A percentile compares a stretch with the other conserved stretches of the same genome.
These are phyloP conservation scores for Biscogniauxia sp. DNA, from an alignment of 2,329 filamentous ascomycete species.

Conservation along the genomic window DNA sequence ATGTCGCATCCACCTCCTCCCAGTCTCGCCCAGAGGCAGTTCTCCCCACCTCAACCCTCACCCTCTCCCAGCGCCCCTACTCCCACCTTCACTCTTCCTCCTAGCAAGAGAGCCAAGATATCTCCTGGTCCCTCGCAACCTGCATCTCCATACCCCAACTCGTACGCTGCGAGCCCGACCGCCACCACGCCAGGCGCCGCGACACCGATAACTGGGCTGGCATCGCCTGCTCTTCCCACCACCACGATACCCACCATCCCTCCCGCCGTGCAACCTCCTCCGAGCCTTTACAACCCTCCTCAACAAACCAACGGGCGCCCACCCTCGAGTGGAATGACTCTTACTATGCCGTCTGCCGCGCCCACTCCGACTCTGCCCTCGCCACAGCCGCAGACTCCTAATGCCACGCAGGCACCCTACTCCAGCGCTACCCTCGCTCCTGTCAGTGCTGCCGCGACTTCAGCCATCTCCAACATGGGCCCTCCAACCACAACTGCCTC, in stretches of 20 bases:
- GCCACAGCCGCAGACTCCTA: slow-evolving; percentile 22
- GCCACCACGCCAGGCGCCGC: slow-evolving; percentile 32
- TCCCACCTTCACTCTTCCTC: slow-evolving; percentile 57
- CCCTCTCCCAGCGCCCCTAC: slow-evolving; percentile 60
- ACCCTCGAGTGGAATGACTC: slow-evolving; percentile 13
- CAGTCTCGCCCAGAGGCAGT: slow-evolving; percentile 30
- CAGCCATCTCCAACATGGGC: slow-evolving; percentile 32
- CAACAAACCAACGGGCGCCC: slow-evolving; percentile 29
- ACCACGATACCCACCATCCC: slow-evolving; percentile 8
- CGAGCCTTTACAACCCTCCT: slow-evolving; percentile 33
- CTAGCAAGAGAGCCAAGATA: slow-evolving; percentile 70
- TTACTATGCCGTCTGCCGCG: slow-evolving; percentile 23
- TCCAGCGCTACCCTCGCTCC: slow-evolving; percentile 31
- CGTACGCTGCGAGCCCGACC: slow-evolving; percentile 46
- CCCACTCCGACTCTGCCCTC: slow-evolving; percentile 18
- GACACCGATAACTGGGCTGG: slow-evolving; percentile 37
- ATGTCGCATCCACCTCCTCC: slow-evolving; percentile 30
- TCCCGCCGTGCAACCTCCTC: slow-evolving; percentile 15
- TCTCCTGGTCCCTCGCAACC: slow-evolving; percentile 69
- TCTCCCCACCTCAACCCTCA: slow-evolving; percentile 48
- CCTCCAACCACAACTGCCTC: slow-evolving; percentile 27
- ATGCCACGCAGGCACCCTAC: slow-evolving; percentile 24
- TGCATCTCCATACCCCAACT: slow-evolving; percentile 57
- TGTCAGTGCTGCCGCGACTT: slow-evolving; percentile 15
- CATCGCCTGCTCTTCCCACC: slow-evolving; percentile 31